phyloP scores from a whole-genome alignment of 2,329 filamentous ascomycete genomes.

The Colletotrichum navitas region DNA sequence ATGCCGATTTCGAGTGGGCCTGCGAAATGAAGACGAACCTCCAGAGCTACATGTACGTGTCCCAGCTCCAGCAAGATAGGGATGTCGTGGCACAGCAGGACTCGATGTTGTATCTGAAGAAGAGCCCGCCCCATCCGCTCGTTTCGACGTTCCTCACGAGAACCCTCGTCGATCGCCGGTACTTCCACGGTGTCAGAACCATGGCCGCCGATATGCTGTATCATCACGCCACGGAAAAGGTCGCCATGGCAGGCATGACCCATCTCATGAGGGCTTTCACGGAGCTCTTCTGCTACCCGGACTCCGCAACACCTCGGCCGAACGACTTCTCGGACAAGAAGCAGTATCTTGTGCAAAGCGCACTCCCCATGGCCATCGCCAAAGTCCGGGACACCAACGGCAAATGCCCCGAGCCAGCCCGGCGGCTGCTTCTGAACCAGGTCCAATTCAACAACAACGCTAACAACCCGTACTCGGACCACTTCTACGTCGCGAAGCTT shows the following conservation, averaged over 20 bases:
- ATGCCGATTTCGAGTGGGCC: constrained; percentile 98
- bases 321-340: constrained; percentile 94
- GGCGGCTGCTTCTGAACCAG: constrained; percentile 88
- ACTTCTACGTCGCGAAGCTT: constrained; percentile 86
- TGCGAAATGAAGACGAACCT: constrained; percentile 85
- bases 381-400: constrained; percentile 80
- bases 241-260: constrained; percentile 82
- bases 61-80: constrained; percentile 95
- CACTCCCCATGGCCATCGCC: constrained; percentile 85
- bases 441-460: constrained; percentile 95
- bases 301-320: constrained; percentile 81
- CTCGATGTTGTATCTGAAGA: constrained; percentile 80
- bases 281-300: constrained; percentile 87
- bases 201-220: constrained; percentile 86
- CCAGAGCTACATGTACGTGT: constrained; percentile 97
- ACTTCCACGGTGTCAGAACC: constrained; percentile 92
- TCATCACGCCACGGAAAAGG: constrained; percentile 77
- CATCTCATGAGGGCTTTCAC: constrained; percentile 90
- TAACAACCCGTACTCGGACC: constrained; percentile 89
- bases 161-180: constrained; percentile 90
- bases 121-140: constrained; percentile 78
- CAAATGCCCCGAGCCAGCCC: constrained; percentile 82
- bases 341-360: constrained; percentile 85
- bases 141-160: constrained; percentile 90
- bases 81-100: constrained; percentile 92